Evolutionary conservation across 179 eudicot species (phyloP), one percentile per base, ranked within the genome.

Genomic region (Beta corolliflora): DNA sequence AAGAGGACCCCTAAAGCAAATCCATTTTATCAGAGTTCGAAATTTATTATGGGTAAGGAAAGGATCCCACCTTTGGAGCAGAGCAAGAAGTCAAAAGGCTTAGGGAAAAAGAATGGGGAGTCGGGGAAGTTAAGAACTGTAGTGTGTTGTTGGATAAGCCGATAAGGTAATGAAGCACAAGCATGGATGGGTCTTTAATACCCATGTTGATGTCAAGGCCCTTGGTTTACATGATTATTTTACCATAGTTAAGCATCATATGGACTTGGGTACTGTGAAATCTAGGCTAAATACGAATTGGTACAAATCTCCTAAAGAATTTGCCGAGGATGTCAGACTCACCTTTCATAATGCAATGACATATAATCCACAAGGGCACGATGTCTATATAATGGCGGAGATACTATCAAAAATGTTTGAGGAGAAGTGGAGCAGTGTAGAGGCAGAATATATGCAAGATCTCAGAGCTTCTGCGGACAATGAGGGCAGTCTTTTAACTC

Each of bases 1-100:
- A 92, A 90, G 89, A 85, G 97, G 83, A 91, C 93, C 2, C 96
- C 93, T 0, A 93, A 87, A 81, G 97, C 85, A 1, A 91, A 91
- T 65, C 91, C 88, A 83, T 88, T 86, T 61, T 92, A 90, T 82
- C 87, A 88, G 81, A 92, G 87, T 70, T 79, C 91, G 0, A 96
- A 94, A 55, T 90, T 92, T 71, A 85, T 92, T 76, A 82, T 88
- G 36, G 93, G 89, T 21, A 94, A 94, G 85, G 94, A 92, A 41
- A 90, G 79, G 87, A 74, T 79, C 15, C 83, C 77, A n/a, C 79
- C 68, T 77, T 48, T 80, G 1, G 87, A 88, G 63, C 85, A 73
- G 55, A 74, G 67, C 65, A 95, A 89, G 89, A 95, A 88, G 76
- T 84, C 83, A 14, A 95, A 91, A 86, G 58, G 78, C 14, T 15